Evolutionary conservation across 139 green algal genomes (phyloP).

Genomic region (Chlorella sp.): DNA sequence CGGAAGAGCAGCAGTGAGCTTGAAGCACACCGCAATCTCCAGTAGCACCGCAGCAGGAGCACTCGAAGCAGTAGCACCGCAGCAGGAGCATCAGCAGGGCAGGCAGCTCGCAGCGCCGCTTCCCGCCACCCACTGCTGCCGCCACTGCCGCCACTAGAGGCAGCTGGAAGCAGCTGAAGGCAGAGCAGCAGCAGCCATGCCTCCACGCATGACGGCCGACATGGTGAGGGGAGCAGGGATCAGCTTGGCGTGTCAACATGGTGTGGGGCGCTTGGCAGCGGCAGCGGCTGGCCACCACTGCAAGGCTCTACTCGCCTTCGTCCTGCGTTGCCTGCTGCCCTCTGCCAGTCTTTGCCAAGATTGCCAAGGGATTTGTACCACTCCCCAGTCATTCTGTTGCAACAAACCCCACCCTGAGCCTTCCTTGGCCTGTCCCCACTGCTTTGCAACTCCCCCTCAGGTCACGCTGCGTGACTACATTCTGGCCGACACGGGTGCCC

Average conservation of each 20-base stretch:
- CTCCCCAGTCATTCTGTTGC: no score
- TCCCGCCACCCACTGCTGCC: neutral
- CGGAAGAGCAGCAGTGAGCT: no score
- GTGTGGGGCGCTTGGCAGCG: no score
- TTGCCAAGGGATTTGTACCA: no score
- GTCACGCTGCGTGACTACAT: conserved; percentile 71
- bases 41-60: no score
- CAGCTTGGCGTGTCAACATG: no score
- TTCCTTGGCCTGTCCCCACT: no score
- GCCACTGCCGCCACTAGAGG: neutral
- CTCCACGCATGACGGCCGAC: neutral
- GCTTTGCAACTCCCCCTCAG: neutral
- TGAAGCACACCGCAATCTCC: no score
- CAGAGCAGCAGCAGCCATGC: neutral
- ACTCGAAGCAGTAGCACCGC: neutral
- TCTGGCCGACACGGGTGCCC: conserved; percentile 36
- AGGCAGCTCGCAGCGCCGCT: neutral
- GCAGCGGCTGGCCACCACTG: no score
- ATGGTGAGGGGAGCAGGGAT: neutral
- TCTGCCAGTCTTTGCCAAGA: neutral
- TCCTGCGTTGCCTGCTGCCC: neutral
- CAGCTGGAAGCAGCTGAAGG: neutral
- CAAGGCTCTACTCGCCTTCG: neutral
- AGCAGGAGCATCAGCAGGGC: neutral
- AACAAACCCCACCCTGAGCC: no score